These are phyloP conservation scores for Cunninghamia lanceolata DNA, from an alignment of 75 land plant genomes.

Conservation along the genomic window DNA sequence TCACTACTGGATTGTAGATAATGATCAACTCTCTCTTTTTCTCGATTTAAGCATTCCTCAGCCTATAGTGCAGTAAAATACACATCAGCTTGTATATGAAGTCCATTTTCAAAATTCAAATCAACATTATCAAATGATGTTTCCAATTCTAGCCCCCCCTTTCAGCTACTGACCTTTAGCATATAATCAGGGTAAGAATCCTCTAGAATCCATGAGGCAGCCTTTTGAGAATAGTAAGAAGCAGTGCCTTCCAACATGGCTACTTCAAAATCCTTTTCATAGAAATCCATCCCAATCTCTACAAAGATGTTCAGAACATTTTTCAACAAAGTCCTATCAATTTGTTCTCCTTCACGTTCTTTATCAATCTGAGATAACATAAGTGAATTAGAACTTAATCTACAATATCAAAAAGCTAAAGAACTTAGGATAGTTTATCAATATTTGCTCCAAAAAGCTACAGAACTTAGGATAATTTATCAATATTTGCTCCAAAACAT, in stretches of 20 bases:
- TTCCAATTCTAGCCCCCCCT: not conserved
- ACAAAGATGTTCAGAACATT: too few relatives aligned
- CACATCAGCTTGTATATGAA: not conserved
- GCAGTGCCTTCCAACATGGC: too few relatives aligned
- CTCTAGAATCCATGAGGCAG: conserved; percentile 87
- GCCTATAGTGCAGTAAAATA: conserved; percentile 43
- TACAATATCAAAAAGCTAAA: not conserved
- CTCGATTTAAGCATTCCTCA: conserved; percentile 86
- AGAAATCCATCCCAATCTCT: too few relatives aligned
- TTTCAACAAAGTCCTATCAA: too few relatives aligned
- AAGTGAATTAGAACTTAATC: not conserved
- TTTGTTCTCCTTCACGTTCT: too few relatives aligned
- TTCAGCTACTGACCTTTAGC: conserved; percentile 58
- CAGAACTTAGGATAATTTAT: too few relatives aligned
- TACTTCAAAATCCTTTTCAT: too few relatives aligned
- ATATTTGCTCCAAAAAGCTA: not conserved
- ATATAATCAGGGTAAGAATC: conserved; percentile 98
- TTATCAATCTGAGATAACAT: too few relatives aligned
- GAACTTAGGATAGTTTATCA: not conserved
- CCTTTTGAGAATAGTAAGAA: conserved; percentile 80
- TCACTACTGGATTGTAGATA: conserved; percentile 92
- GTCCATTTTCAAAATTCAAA: too few relatives aligned
- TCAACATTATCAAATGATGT: not conserved
- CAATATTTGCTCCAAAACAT: too few relatives aligned
- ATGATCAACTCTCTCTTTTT: conserved; percentile 86